phyloP scores from a whole-genome alignment of 306 rosid species.

The Fragaria vesca region DNA sequence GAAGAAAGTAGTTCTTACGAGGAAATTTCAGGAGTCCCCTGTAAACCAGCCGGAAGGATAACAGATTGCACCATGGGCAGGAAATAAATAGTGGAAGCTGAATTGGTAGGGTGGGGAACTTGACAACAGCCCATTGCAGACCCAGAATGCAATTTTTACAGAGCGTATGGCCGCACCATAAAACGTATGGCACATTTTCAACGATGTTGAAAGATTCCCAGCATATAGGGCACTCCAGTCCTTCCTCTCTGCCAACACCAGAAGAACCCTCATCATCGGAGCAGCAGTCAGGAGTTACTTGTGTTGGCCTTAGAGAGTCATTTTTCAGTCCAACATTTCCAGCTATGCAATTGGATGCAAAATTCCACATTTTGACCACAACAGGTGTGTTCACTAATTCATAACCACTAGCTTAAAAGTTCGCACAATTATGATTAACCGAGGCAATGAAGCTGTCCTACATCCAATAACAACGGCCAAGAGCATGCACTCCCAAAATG shows the following conservation, averaged over 20 bases:
- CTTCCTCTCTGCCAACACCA: conserved; percentile 76
- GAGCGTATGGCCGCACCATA: conserved; percentile 99
- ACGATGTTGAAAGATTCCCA: conserved; percentile 96
- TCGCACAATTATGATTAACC: background rate
- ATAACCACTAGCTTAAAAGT: conserved; percentile 31
- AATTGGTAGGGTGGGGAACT: conserved; percentile 85
- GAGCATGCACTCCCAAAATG: conserved; percentile 18
- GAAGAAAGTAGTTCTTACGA: conserved; percentile 92
- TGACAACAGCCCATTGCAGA: conserved; percentile 92
- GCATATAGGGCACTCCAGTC: conserved; percentile 92
- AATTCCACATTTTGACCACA: conserved; percentile 75
- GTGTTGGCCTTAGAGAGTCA: conserved; percentile 46
- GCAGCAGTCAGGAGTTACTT: conserved; percentile 67
- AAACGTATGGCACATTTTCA: conserved; percentile 93
- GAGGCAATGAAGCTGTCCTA: background rate
- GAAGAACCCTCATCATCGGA: conserved; percentile 90
- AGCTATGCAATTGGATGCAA: conserved; percentile 80
- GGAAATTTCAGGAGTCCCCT: conserved; percentile 81
- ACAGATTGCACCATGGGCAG: conserved; percentile 96
- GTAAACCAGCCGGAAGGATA: conserved; percentile 85
- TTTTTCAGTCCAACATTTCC: conserved; percentile 60
- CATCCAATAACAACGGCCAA: conserved; percentile 1
- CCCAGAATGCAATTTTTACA: conserved; percentile 96
- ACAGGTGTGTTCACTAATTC: conserved; percentile 30
- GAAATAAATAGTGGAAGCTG: conserved; percentile 96